A percentile compares a stretch with the other conserved stretches of the same genome.
phyloP scores from a whole-genome alignment of 2,329 filamentous ascomycete genomes.

The Penicillium sp. region DNA sequence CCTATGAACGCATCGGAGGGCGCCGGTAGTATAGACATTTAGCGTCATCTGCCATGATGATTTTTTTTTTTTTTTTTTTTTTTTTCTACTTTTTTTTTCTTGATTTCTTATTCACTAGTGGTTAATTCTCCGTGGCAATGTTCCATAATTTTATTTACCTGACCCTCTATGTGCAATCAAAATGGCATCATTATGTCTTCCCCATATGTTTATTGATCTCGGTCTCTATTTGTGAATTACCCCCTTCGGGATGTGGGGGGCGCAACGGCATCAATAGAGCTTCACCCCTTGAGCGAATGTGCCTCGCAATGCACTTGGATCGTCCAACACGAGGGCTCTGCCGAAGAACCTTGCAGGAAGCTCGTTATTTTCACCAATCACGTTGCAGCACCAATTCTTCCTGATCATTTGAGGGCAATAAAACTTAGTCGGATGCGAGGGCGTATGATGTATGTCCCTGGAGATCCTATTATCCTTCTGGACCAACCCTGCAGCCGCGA shows the following conservation, averaged over 20 bases:
- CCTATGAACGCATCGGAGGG: constrained; percentile 9
- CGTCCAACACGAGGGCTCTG: constrained; percentile 19
- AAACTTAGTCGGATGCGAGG: constrained; percentile 13
- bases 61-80: not conserved
- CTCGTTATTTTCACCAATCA: too few species aligned
- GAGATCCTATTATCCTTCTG: not conserved
- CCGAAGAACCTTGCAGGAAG: constrained; percentile 14
- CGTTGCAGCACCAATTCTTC: not conserved
- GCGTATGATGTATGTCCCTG: constrained; percentile 9
- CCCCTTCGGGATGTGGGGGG: constrained; percentile 22
- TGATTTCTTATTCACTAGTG: not conserved
- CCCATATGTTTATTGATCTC: too few species aligned
- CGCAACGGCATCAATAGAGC: constrained; percentile 13
- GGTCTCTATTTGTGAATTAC: constrained; percentile 6
- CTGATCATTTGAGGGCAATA: constrained; percentile 9
- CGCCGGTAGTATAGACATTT: not conserved
- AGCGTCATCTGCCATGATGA: not conserved
- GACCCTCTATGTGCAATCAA: too few species aligned
- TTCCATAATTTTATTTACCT: too few species aligned
- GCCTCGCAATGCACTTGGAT: constrained; percentile 2
- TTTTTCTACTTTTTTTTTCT: constrained; percentile 1
- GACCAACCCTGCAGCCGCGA: constrained; percentile 9
- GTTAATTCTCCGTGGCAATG: too few species aligned
- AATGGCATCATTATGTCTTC: not conserved
- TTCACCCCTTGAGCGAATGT: constrained; percentile 12